Evolutionary conservation across 805 yeast genomes (phyloP).

Genomic region (Saccharomycopsis guyanensis): DNA sequence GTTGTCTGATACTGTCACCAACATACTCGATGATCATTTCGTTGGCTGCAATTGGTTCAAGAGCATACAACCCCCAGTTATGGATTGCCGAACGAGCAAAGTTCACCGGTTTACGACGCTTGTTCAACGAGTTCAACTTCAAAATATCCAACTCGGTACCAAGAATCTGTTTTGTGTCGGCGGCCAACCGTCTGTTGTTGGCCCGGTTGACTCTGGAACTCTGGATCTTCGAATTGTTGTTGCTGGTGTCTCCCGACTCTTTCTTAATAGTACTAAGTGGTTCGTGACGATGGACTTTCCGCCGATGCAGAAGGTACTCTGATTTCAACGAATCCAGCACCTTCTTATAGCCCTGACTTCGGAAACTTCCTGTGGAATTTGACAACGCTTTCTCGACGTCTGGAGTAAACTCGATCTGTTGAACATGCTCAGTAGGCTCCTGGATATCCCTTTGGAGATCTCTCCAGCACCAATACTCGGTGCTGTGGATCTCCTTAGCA

Average conservation of each 20-base stretch:
- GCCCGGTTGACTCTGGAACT: slow-evolving; percentile 85
- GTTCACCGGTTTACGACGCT: slow-evolving; percentile 89
- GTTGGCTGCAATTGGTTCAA: slow-evolving; percentile 89
- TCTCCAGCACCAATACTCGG: slow-evolving; percentile 65
- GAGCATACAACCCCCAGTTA: slow-evolving; percentile 95
- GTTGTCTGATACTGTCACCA: slow-evolving; percentile 90
- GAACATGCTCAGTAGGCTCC: neutral
- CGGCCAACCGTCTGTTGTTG: slow-evolving; percentile 79
- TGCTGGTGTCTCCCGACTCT: slow-evolving; percentile 3
- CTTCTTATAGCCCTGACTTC: slow-evolving; percentile 66
- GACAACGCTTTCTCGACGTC: slow-evolving; percentile 25
- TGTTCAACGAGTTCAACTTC: slow-evolving; percentile 78
- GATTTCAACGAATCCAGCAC: slow-evolving; percentile 66
- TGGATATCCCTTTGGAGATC: slow-evolving; percentile 24
- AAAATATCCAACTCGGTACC: slow-evolving; percentile 78
- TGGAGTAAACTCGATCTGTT: slow-evolving; percentile 20
- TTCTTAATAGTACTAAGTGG: slow-evolving; percentile 58
- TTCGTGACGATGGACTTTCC: slow-evolving; percentile 45
- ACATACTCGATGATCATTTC: slow-evolving; percentile 98
- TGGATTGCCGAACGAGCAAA: slow-evolving; percentile 96
- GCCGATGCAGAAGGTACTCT: slow-evolving; percentile 76
- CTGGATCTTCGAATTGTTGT: slow-evolving; percentile 31
- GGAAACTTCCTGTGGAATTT: slow-evolving; percentile 51
- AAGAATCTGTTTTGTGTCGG: slow-evolving; percentile 71
- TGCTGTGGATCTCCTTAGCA: slow-evolving; percentile 27